These are phyloP conservation scores for Fomitopsis palustris DNA, from an alignment of 1,284 basidiomycete genomes.

Conservation along the genomic window DNA sequence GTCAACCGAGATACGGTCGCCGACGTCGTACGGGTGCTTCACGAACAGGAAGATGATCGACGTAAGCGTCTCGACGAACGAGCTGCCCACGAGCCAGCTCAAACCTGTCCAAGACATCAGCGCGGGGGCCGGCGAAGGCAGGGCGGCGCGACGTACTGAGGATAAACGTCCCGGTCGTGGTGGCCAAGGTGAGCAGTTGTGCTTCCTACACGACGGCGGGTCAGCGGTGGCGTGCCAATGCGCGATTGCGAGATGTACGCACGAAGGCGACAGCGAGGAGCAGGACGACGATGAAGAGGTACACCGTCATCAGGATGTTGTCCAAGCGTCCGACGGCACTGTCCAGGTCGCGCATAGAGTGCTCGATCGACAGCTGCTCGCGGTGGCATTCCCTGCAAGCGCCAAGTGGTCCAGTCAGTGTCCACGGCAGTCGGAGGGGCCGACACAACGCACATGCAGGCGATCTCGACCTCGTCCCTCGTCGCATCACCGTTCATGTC, in stretches of 20 bases:
- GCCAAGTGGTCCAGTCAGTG: not conserved
- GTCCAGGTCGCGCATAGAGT: conserved; percentile 89
- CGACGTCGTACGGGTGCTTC: conserved; percentile 87
- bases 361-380: conserved; percentile 81
- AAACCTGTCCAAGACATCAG: conserved; percentile 42
- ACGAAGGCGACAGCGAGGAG: conserved; percentile 76
- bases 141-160: conserved; percentile 48
- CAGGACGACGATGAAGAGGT: conserved; percentile 64
- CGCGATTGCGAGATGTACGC: conserved; percentile 16
- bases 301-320: conserved; percentile 68
- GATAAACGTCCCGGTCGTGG: conserved; percentile 79
- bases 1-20: conserved; percentile 66
- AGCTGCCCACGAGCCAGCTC: conserved; percentile 86
- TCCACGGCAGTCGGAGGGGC: not conserved
- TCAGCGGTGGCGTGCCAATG: not conserved
- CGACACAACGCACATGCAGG: conserved; percentile 51
- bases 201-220: conserved; percentile 41
- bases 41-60: conserved; percentile 88
- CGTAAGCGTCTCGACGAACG: conserved; percentile 64
- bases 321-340: conserved; percentile 82
- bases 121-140: not conserved
- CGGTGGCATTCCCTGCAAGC: conserved; percentile 71
- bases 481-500: conserved; percentile 80
- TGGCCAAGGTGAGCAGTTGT: conserved; percentile 69
- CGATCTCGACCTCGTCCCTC: conserved; percentile 74